A percentile compares a stretch with the other conserved stretches of the same genome.
Evolutionary conservation across 2,329 filamentous ascomycete genomes (phyloP).

Genomic region (Colletotrichum tropicale): DNA sequence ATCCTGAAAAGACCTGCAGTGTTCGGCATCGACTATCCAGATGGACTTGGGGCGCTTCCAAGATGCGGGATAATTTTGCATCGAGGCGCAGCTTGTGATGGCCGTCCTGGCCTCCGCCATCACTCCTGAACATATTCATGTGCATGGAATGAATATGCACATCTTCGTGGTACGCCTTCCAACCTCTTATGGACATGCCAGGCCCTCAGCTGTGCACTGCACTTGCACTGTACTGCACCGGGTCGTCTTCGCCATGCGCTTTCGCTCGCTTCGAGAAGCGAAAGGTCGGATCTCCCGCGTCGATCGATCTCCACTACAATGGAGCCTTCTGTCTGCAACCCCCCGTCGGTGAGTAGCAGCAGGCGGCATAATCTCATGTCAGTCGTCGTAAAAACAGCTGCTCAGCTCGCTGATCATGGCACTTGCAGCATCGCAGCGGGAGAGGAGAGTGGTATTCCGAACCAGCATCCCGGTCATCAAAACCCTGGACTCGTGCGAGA

Average conservation of each 20-base stretch:
- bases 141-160: neutral
- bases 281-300: neutral
- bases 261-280: neutral
- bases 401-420: neutral
- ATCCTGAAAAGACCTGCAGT: neutral
- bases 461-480: neutral
- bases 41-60: neutral
- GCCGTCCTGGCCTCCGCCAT: neutral
- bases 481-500: neutral
- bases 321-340: neutral
- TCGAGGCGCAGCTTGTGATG: neutral
- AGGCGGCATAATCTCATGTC: neutral
- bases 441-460: neutral
- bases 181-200: neutral
- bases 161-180: neutral
- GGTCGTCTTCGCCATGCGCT: neutral
- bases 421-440: neutral
- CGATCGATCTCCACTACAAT: neutral
- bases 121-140: neutral
- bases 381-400: neutral
- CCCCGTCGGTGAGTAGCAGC: conserved; percentile 7
- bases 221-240: neutral
- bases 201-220: neutral
- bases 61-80: neutral
- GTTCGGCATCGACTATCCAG: neutral